Evolutionary conservation across 768 basidiomycete genomes (phyloP).

Genomic region (Mycena haematopus): DNA sequence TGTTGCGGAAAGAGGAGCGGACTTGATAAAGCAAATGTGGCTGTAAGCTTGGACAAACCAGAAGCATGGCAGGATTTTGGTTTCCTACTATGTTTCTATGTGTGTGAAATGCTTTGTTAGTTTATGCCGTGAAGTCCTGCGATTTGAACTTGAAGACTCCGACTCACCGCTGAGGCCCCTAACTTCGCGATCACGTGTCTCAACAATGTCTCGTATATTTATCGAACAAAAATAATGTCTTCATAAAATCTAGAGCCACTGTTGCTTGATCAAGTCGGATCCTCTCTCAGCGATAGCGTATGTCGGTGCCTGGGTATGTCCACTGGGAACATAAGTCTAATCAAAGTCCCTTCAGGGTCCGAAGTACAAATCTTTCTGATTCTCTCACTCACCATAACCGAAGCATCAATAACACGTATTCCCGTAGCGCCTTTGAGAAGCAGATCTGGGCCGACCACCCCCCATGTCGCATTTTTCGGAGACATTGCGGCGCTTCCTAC

Average conservation of each 20-base stretch:
- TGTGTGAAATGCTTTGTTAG: too few species aligned
- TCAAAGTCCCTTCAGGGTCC: neutral
- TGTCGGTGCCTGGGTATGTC: slow-evolving; percentile 24
- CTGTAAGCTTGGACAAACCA: neutral
- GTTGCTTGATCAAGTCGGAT: slow-evolving; percentile 21
- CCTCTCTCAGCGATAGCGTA: slow-evolving; percentile 28
- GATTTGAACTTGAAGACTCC: too few species aligned
- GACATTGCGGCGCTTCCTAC: slow-evolving; percentile 41
- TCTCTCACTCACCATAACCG: slow-evolving; percentile 38
- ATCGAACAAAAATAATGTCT: too few species aligned
- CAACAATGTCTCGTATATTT: too few species aligned
- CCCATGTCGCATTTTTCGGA: slow-evolving; percentile 31
- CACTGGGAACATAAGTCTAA: slow-evolving; percentile 21
- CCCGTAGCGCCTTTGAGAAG: slow-evolving; percentile 41
- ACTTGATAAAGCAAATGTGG: slow-evolving; percentile 11
- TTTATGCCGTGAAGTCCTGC: too few species aligned
- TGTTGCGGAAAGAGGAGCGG: slow-evolving; percentile 6
- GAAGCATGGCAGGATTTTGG: too few species aligned
- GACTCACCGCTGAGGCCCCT: too few species aligned
- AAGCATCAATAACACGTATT: slow-evolving; percentile 47
- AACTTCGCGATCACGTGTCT: too few species aligned
- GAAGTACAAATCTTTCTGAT: neutral
- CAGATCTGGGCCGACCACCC: slow-evolving; percentile 44
- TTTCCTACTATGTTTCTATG: too few species aligned
- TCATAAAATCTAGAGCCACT: slow-evolving; percentile 15